These are phyloP conservation scores for Oropetium thomaeum DNA, from an alignment of 176 grass and related monocot species.

Conservation along the genomic window DNA sequence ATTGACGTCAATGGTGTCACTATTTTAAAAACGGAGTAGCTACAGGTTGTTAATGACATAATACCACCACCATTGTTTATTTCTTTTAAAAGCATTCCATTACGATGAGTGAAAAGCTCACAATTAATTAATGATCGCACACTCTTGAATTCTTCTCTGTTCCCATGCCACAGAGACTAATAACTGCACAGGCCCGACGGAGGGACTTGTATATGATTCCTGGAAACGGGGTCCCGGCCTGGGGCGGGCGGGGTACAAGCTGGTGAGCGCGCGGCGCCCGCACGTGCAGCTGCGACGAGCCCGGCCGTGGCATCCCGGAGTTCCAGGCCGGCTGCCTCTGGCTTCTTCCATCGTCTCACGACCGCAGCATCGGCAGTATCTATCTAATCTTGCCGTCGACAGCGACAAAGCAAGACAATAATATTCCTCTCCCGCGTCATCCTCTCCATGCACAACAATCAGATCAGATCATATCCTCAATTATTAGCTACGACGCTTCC, in stretches of 20 bases:
- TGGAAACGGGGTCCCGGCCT: neutral
- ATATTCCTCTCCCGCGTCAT: neutral
- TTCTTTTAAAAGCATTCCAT: too few species aligned
- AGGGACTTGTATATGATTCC: too few species aligned
- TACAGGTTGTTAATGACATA: too few species aligned
- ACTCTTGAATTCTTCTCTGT: too few species aligned
- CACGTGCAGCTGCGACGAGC: constrained; percentile 15
- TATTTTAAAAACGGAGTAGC: too few species aligned
- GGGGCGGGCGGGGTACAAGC: constrained; percentile 6
- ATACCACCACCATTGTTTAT: too few species aligned
- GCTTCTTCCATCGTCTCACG: neutral
- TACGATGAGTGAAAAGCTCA: too few species aligned
- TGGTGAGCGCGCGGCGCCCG: constrained; percentile 34
- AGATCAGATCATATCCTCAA: neutral
- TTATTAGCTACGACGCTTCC: neutral
- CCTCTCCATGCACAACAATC: too few species aligned
- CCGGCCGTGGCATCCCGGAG: neutral
- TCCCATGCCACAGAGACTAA: too few species aligned
- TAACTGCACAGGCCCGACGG: too few species aligned
- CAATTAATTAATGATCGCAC: too few species aligned
- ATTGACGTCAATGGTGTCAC: too few species aligned
- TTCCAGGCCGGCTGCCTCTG: constrained; percentile 13
- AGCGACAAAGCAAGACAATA: constrained; percentile 21
- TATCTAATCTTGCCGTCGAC: constrained; percentile 6
- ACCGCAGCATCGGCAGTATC: neutral